Evolutionary conservation across 108 stramenopile genomes (phyloP), one percentile per base, ranked within the genome.

Genomic region (Skeletonema potamos): DNA sequence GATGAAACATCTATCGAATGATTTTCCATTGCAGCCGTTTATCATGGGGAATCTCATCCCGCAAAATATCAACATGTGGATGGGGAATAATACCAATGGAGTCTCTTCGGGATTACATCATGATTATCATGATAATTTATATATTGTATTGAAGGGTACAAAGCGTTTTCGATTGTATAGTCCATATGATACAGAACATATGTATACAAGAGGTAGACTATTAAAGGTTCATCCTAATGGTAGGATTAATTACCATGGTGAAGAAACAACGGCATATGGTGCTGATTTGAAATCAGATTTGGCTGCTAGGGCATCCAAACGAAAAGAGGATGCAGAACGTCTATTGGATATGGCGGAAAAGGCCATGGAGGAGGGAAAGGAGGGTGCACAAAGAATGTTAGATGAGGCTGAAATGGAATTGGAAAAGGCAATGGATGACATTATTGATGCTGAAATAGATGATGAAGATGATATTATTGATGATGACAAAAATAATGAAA

Each of bases 71-170:
- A 97, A 99, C 73, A 37, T 97, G n/a, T 98, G 97, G 97, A 87
- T 96, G 82, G 96, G 98, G 2, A 63, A 51, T 32, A 51, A n/a
- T 22, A 24, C 1, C 4, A n/a, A 24, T 8, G 60, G 34, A 57
- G 22, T 70, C 0, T 85, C 88, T 27, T 86, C 83, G 7, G 98
- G 99, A 6, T 84, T 99, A 34, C 99, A 99, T 79, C 99, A 99
- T 59, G 99, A 99, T 75, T 98, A 88, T 87, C 99, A 99, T 75
- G 99, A 99, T 83, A 99, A 99, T 72, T 80, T 99, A 15, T 98
- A 98, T 84, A 61, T 96, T 11, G 62, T 99, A 4, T 58, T 97
- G 8, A 28, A 68, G 2, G 99, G 99, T 17, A 68, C 37, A 11
- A 99, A 99, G 73, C 68, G 39, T 8, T 95, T 99, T 86, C 87